Evolutionary conservation across 768 basidiomycete genomes (phyloP), one percentile per base, ranked within the genome.

Genomic region (Suillus weaverae): DNA sequence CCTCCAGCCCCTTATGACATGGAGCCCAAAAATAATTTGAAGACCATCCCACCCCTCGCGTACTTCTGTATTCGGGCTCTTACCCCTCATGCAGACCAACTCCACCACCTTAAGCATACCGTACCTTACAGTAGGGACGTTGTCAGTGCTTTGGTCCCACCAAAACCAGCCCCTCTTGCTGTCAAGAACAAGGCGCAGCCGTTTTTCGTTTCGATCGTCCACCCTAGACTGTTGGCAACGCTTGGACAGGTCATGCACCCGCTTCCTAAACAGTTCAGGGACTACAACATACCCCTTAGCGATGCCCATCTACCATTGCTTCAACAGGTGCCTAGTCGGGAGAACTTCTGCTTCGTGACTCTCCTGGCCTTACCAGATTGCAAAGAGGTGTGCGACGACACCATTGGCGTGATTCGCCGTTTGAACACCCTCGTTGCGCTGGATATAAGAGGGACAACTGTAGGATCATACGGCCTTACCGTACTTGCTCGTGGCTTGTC

Each of bases 161-260:
- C 14, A 70, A 54, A 32, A 72, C 64, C 53, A 38, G 65, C 13
- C 64, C 39, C 66, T 39, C 8, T 26, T 26, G 2, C 20, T 54
- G 32, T 6, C 32, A 11, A 20, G 32, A 54, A 54, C 9, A 33
- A 33, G 10, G 32, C 33, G 3, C 53, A n/a, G 13, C 41, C 10
- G 16, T 63, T 66, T 53, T 69, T 70, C 68, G 22, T 75, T 56
- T 55, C 71, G 36, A 61, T 67, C 0, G 72, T 84, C 1, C 84
- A 89, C 68, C 88, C 90, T 2, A 77, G 81, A 13, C 75, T 89
- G 16, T 92, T 90, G 89, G 85, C 82, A 0, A 77, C 83, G 22
- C 64, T 93, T 50, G 78, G 83, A 5, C 91, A 91, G 70, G 69
- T 90, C 86, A 86, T 70, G 13, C 67, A 77, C 70, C 83, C 69